Evolutionary conservation across 2,329 filamentous ascomycete genomes (phyloP).

Genomic region (Colletotrichum neosansevieriae): DNA sequence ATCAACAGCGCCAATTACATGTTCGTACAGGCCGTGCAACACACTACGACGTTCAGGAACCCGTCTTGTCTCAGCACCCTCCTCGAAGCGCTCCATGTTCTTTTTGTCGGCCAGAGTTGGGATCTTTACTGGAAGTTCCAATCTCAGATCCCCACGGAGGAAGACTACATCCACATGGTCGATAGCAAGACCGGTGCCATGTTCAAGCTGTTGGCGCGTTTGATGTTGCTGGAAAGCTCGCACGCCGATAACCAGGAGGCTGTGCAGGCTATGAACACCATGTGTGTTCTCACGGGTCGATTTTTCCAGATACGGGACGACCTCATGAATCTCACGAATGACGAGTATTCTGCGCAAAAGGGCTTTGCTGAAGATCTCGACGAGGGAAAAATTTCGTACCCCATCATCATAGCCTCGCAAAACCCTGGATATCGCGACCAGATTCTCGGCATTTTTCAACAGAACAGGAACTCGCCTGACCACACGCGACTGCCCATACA

Average conservation of each 20-base stretch:
- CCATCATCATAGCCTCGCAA: slow-evolving; percentile 43
- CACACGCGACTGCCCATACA: no score
- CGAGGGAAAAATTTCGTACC: slow-evolving; percentile 56
- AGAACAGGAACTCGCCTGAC: no score
- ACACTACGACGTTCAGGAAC: slow-evolving; percentile 39
- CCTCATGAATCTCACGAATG: slow-evolving; percentile 47
- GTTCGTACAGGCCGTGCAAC: slow-evolving; percentile 44
- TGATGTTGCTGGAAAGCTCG: slow-evolving; percentile 38
- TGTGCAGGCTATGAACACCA: neutral
- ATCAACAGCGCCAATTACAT: slow-evolving; percentile 52
- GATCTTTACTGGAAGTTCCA: slow-evolving; percentile 47
- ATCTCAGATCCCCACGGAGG: slow-evolving; percentile 39
- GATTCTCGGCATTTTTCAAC: slow-evolving; percentile 6
- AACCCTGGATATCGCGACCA: neutral
- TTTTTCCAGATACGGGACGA: slow-evolving; percentile 52
- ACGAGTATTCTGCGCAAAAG: slow-evolving; percentile 51
- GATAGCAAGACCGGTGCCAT: slow-evolving; percentile 44
- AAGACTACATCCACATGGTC: slow-evolving; percentile 48
- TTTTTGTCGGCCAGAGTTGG: slow-evolving; percentile 46
- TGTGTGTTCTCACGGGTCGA: slow-evolving; percentile 43
- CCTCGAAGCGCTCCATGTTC: slow-evolving; percentile 40
- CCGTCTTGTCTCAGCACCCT: slow-evolving; percentile 43
- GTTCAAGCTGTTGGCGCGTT: slow-evolving; percentile 39
- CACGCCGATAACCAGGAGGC: neutral
- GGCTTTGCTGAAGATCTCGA: slow-evolving; percentile 57